phyloP scores from a whole-genome alignment of 2,329 filamentous ascomycete species.

The Stemphylium lycopersici region DNA sequence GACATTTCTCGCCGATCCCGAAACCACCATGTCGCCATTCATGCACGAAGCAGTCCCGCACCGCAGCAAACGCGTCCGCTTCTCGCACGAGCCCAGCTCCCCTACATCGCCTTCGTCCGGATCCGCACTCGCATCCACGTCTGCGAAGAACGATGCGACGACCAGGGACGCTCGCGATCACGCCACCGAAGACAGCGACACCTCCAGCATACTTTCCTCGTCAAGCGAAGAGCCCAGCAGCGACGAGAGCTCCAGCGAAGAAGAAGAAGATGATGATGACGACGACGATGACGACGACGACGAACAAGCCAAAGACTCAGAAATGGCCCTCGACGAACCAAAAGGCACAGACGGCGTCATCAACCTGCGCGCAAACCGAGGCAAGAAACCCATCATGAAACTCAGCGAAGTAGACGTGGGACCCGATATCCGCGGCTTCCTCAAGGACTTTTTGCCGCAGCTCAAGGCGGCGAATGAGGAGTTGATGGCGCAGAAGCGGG shows the following conservation, averaged over 20 bases:
- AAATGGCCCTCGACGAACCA: slow-evolving; percentile 10
- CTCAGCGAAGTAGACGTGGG: slow-evolving; percentile 31
- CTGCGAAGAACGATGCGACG: slow-evolving; percentile 19
- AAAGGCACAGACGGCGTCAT: slow-evolving; percentile 22
- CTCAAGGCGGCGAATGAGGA: slow-evolving; percentile 53
- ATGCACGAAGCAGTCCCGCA: slow-evolving; percentile 11
- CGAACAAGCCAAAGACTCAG: slow-evolving; percentile 6
- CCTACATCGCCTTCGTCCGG: slow-evolving; percentile 20
- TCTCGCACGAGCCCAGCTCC: slow-evolving; percentile 25
- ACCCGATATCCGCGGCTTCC: slow-evolving; percentile 41
- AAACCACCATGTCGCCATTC: slow-evolving; percentile 20
- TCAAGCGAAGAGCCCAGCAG: slow-evolving; percentile 50
- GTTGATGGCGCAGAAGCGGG: slow-evolving; percentile 48
- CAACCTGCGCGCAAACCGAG: slow-evolving; percentile 39
- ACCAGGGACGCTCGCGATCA: slow-evolving; percentile 25
- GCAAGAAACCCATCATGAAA: slow-evolving; percentile 42
- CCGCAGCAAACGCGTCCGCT: slow-evolving; percentile 35
- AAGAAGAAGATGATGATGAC: slow-evolving; percentile 23
- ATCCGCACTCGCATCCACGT: slow-evolving; percentile 27
- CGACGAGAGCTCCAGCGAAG: slow-evolving; percentile 42
- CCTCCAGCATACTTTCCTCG: slow-evolving; percentile 34
- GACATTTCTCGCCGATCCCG: neutral
- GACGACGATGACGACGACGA: slow-evolving; percentile 17
- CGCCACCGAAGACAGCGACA: slow-evolving; percentile 25
- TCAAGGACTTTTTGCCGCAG: slow-evolving; percentile 52